phyloP scores from a whole-genome alignment of 1,139 yeast species.

The Sugiyamaella neomexicana region DNA sequence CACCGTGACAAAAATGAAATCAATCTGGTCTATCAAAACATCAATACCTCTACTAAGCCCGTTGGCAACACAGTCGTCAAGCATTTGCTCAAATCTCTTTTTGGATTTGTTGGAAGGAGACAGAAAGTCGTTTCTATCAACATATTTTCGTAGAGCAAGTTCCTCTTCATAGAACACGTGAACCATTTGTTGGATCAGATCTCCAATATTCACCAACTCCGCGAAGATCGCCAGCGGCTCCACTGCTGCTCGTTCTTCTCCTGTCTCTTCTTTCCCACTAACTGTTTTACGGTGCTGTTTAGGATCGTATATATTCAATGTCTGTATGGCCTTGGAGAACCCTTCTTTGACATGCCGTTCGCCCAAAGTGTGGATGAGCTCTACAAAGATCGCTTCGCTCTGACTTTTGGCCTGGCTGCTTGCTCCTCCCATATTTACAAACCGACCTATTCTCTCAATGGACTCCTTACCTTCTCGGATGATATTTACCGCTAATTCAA shows the following conservation, averaged over 20 bases:
- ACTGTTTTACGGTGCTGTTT: slow-evolving; percentile 45
- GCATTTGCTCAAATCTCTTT: slow-evolving; percentile 71
- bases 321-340: slow-evolving; percentile 72
- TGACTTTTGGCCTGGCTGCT: slow-evolving; percentile 40
- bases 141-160: slow-evolving; percentile 58
- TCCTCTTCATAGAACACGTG: slow-evolving; percentile 91
- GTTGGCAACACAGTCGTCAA: slow-evolving; percentile 88
- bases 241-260: slow-evolving; percentile 42
- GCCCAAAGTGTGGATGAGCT: slow-evolving; percentile 64
- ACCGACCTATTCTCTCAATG: slow-evolving; percentile 40
- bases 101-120: slow-evolving; percentile 80
- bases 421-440: slow-evolving; percentile 34
- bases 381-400: slow-evolving; percentile 62
- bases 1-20: slow-evolving; percentile 50
- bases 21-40: slow-evolving; percentile 76
- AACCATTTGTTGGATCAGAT: slow-evolving; percentile 86
- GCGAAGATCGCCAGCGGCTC: slow-evolving; percentile 87
- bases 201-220: slow-evolving; percentile 90
- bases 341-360: slow-evolving; percentile 75
- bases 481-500: slow-evolving; percentile 46
- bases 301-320: slow-evolving; percentile 72
- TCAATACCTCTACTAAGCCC: slow-evolving; percentile 91
- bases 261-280: slow-evolving; percentile 25
- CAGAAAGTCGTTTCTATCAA: slow-evolving; percentile 73
- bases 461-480: slow-evolving; percentile 43